These are phyloP conservation scores for Theileria equi DNA, from an alignment of 169 alveolate species.

Conservation along the genomic window DNA sequence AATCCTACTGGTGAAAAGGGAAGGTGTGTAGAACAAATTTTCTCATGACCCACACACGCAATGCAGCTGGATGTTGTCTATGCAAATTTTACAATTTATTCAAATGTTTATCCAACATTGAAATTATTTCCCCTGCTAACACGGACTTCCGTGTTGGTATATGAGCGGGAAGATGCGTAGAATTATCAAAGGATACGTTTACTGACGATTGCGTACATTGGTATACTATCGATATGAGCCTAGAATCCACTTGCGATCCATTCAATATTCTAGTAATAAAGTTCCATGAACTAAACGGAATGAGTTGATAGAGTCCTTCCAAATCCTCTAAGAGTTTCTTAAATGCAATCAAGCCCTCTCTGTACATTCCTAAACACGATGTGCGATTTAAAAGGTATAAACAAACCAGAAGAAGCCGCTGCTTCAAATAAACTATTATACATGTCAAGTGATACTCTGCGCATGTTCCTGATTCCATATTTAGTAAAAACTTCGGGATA, in stretches of 20 bases:
- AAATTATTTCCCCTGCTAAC: not conserved
- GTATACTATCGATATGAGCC: constrained; percentile 1
- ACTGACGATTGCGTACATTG: constrained; percentile 10
- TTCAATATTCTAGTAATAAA: not conserved
- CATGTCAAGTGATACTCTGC: constrained; percentile 25
- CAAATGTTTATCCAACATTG: not conserved
- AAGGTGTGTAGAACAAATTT: too few relatives aligned
- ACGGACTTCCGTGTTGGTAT: not conserved
- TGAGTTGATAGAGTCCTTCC: constrained; percentile 13
- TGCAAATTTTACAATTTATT: not conserved
- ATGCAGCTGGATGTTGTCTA: too few relatives aligned
- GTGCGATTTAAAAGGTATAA: not conserved
- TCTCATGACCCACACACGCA: too few relatives aligned
- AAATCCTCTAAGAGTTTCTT: constrained; percentile 12
- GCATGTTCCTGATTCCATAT: not conserved
- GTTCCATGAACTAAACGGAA: constrained; percentile 12
- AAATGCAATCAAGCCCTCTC: constrained; percentile 6
- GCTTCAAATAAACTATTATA: not conserved
- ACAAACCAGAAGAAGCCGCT: constrained; percentile 2
- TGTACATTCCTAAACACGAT: not conserved
- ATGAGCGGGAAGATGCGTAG: not conserved
- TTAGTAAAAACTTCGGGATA: not conserved
- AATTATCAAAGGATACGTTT: not conserved
- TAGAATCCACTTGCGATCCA: not conserved
- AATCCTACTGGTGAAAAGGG: too few relatives aligned